These are phyloP conservation scores for Maudiozyma bulderi DNA, from an alignment of 805 yeast genomes.

Conservation along the genomic window DNA sequence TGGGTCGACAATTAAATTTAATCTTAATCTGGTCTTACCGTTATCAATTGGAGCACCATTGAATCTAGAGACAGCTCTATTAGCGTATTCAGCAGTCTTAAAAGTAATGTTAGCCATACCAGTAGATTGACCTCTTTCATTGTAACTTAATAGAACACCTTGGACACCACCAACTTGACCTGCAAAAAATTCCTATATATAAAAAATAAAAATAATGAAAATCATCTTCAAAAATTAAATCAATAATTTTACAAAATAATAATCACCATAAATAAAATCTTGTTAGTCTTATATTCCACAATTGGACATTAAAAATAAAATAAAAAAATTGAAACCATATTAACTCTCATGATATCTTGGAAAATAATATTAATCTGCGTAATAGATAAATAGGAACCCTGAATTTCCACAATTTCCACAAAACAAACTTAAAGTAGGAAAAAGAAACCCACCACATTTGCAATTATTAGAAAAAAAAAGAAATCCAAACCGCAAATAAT, in stretches of 20 bases:
- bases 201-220: constrained; percentile 10
- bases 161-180: constrained; percentile 80
- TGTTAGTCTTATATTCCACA: constrained; percentile 1
- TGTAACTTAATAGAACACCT: constrained; percentile 63
- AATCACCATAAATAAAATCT: background rate
- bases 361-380: too few relatives aligned
- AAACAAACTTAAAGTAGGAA: too few relatives aligned
- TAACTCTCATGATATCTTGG: too few relatives aligned
- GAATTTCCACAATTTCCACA: too few relatives aligned
- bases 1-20: constrained; percentile 82
- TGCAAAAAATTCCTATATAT: constrained; percentile 72
- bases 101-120: constrained; percentile 88
- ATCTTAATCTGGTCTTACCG: constrained; percentile 65
- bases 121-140: constrained; percentile 79
- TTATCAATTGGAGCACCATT: constrained; percentile 91
- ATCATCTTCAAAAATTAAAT: background rate
- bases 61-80: constrained; percentile 69
- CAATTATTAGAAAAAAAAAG: too few relatives aligned
- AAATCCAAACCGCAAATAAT: too few relatives aligned
- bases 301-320: constrained; percentile 1
- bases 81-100: constrained; percentile 58
- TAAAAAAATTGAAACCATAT: background rate
- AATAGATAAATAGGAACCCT: too few relatives aligned
- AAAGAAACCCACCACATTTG: too few relatives aligned
- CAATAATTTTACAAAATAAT: background rate